Conservation (phyloP, 2,329 filamentous ascomycete species). For the Ascochyta viciae-villosae region DNA sequence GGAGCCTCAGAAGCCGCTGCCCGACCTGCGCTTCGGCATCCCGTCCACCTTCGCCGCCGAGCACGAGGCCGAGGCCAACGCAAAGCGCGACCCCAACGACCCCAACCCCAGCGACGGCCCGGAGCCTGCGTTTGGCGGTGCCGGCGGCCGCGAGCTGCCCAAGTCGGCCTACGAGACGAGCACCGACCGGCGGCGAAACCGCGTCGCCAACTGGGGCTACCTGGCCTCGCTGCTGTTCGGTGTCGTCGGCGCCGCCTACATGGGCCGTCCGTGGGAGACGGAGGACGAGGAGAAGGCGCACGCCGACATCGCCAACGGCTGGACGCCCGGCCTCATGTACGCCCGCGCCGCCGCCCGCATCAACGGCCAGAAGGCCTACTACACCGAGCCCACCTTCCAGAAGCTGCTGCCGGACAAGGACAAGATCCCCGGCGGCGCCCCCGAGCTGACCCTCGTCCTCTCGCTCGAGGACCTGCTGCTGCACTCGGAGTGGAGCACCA, state of each 20-base stretch:
- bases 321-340: slow-evolving; percentile 78
- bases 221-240: slow-evolving; percentile 63
- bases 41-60: slow-evolving; percentile 89
- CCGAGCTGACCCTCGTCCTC: slow-evolving; percentile 90
- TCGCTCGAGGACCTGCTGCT: slow-evolving; percentile 93
- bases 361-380: slow-evolving; percentile 82
- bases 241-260: slow-evolving; percentile 70
- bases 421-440: slow-evolving; percentile 62
- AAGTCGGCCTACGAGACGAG: slow-evolving; percentile 89
- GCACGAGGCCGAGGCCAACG: slow-evolving; percentile 49
- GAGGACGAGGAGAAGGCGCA: slow-evolving; percentile 75
- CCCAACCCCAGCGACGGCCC: slow-evolving; percentile 57
- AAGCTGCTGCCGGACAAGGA: slow-evolving; percentile 87
- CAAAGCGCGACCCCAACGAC: slow-evolving; percentile 35
- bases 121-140: slow-evolving; percentile 58
- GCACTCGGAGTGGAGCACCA: slow-evolving; percentile 91
- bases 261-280: slow-evolving; percentile 85
- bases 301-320: slow-evolving; percentile 78
- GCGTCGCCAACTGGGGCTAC: slow-evolving; percentile 78
- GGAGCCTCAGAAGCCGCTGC: slow-evolving; percentile 71
- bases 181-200: slow-evolving; percentile 79
- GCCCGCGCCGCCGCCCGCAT: slow-evolving; percentile 78
- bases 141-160: slow-evolving; percentile 71
- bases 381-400: slow-evolving; percentile 92
- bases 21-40: slow-evolving; percentile 92